phyloP scores from a whole-genome alignment of 2,329 filamentous ascomycete genomes.

The Fusarium staphyleae region DNA sequence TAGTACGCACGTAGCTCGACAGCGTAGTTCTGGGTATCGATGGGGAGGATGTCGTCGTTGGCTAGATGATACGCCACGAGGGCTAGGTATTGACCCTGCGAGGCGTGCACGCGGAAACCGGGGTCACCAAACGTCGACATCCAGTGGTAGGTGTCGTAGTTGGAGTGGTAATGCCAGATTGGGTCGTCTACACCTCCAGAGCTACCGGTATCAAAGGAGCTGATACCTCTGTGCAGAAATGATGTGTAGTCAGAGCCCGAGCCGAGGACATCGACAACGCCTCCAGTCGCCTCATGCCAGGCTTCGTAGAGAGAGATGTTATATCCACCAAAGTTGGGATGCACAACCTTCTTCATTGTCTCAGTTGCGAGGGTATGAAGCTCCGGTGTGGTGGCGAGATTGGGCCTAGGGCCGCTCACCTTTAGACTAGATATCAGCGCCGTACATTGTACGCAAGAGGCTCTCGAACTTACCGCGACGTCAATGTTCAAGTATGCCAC shows the following conservation, averaged over 20 bases:
- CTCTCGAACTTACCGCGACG: slow-evolving; percentile 55
- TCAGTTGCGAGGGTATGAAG: slow-evolving; percentile 71
- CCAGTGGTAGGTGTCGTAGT: slow-evolving; percentile 86
- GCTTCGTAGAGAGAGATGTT: slow-evolving; percentile 51
- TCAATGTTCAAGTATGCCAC: slow-evolving; percentile 86
- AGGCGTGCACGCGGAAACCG: slow-evolving; percentile 65
- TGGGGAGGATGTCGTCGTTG: slow-evolving; percentile 48
- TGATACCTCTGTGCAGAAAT: slow-evolving; percentile 64
- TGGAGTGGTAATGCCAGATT: slow-evolving; percentile 80
- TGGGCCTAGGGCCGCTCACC: slow-evolving; percentile 62
- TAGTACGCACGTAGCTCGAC: slow-evolving; percentile 50
- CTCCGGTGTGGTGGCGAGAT: slow-evolving; percentile 68
- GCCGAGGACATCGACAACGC: slow-evolving; percentile 61
- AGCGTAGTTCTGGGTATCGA: slow-evolving; percentile 52
- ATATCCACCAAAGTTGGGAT: slow-evolving; percentile 65
- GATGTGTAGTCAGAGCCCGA: slow-evolving; percentile 73
- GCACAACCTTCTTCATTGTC: slow-evolving; percentile 63
- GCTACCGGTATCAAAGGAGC: slow-evolving; percentile 64
- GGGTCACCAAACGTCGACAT: slow-evolving; percentile 81
- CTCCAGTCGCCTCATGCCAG: slow-evolving; percentile 48
- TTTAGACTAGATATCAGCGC: neutral
- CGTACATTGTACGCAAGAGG: too few relatives aligned
- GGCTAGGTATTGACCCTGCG: slow-evolving; percentile 58
- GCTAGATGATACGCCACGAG: slow-evolving; percentile 51
- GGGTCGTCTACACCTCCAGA: slow-evolving; percentile 53